Evolutionary conservation across 1,284 basidiomycete species (phyloP).

Genomic region (Cerrena zonata): DNA sequence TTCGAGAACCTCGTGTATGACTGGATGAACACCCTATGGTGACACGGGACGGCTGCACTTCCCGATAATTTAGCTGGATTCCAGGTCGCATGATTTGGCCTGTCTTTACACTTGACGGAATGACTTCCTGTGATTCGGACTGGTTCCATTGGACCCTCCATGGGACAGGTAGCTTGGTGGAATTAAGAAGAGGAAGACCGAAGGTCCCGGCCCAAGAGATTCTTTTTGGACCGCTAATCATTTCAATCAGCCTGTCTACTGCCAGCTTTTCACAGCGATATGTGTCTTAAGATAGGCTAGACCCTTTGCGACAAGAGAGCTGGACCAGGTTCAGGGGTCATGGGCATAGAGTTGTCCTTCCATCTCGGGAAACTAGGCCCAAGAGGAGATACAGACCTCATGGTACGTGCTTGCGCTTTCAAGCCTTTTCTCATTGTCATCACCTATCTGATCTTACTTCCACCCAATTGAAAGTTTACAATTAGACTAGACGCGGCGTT

Average conservation of each 20-base stretch:
- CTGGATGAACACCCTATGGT: neutral
- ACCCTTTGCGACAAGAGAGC: neutral
- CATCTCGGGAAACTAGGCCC: neutral
- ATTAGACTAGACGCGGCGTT: neutral
- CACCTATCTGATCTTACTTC: neutral
- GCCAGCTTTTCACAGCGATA: neutral
- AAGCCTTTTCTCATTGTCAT: neutral
- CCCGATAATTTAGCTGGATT: neutral
- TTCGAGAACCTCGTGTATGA: neutral
- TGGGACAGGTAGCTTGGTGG: too few relatives aligned
- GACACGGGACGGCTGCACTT: neutral
- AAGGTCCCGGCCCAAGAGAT: neutral
- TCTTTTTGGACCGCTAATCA: neutral
- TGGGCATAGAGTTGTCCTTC: neutral
- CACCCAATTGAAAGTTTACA: neutral
- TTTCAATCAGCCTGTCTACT: neutral
- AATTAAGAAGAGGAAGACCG: neutral
- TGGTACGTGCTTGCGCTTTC: neutral
- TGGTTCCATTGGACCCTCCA: neutral
- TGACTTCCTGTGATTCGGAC: too few relatives aligned
- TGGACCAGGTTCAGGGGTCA: neutral
- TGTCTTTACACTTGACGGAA: neutral
- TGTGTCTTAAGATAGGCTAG: neutral
- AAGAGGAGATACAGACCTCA: neutral
- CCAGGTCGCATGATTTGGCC: neutral